phyloP scores from a whole-genome alignment of 208 protist species.

The Novymonas esmeraldas region DNA sequence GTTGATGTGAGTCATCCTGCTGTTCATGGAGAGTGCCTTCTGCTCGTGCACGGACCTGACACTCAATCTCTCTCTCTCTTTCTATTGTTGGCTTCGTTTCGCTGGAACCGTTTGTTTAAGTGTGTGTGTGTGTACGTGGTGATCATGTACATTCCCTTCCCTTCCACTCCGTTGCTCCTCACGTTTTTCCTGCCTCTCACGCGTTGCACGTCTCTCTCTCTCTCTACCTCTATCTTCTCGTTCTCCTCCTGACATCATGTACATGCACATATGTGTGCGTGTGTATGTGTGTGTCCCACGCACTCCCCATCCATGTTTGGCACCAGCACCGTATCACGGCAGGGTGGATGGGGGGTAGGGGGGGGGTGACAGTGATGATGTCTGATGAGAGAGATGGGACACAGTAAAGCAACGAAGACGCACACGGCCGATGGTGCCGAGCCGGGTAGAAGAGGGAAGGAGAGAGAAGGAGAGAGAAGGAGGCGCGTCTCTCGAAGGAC shows the following conservation, averaged over 20 bases:
- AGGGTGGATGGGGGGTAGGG: too few relatives aligned
- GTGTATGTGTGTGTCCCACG: neutral
- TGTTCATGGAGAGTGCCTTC: too few relatives aligned
- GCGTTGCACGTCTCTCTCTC: conserved; percentile 5
- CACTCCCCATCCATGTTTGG: neutral
- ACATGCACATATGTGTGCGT: neutral
- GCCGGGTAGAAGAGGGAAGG: too few relatives aligned
- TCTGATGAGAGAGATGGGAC: too few relatives aligned
- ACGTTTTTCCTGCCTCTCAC: neutral
- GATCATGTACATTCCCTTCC: neutral
- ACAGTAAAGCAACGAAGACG: too few relatives aligned
- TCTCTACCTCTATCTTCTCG: conserved; percentile 8
- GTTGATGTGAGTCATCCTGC: too few relatives aligned
- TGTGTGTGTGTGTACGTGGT: neutral
- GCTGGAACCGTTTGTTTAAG: neutral
- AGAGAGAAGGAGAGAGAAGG: too few relatives aligned
- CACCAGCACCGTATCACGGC: too few relatives aligned
- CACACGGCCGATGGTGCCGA: too few relatives aligned
- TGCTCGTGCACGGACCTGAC: too few relatives aligned
- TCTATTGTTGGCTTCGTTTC: conserved; percentile 2
- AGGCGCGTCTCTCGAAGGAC: too few relatives aligned
- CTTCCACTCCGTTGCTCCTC: neutral
- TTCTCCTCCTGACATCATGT: neutral
- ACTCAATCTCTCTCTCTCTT: conserved; percentile 16
- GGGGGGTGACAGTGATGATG: too few relatives aligned